phyloP scores from a whole-genome alignment of 2,329 filamentous ascomycete species.

The Fusarium tuaranense region DNA sequence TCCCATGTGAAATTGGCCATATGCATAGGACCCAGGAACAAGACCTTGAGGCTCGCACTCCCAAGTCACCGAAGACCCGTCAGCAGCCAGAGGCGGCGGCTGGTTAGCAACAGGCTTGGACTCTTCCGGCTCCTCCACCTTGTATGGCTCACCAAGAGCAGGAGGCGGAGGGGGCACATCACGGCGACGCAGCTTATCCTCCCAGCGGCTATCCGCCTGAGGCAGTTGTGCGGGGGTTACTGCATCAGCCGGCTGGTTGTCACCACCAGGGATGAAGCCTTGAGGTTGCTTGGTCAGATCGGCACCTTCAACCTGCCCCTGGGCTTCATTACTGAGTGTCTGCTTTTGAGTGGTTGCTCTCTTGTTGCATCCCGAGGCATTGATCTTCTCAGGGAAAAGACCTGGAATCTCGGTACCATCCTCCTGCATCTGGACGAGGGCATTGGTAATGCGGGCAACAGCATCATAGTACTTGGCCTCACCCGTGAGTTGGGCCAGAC shows the following conservation, averaged over 20 bases:
- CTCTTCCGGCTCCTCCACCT: not conserved
- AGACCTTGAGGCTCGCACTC: slow-evolving; percentile 73
- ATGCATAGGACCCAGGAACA: slow-evolving; percentile 56
- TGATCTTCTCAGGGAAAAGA: slow-evolving; percentile 82
- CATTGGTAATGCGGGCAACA: slow-evolving; percentile 85
- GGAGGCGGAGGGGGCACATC: slow-evolving; percentile 4
- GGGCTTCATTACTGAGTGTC: slow-evolving; percentile 50
- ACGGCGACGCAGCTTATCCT: slow-evolving; percentile 34
- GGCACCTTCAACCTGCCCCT: slow-evolving; percentile 51
- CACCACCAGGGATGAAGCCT: slow-evolving; percentile 37
- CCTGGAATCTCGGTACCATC: slow-evolving; percentile 77
- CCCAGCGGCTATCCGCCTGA: slow-evolving; percentile 33
- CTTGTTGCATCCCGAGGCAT: slow-evolving; percentile 82
- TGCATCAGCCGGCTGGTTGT: slow-evolving; percentile 1
- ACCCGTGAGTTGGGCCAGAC: slow-evolving; percentile 86
- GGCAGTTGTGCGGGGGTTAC: slow-evolving; percentile 21
- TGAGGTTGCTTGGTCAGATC: slow-evolving; percentile 44
- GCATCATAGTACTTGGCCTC: slow-evolving; percentile 90
- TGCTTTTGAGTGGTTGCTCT: slow-evolving; percentile 53
- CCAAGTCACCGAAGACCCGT: slow-evolving; percentile 51
- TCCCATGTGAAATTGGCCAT: slow-evolving; percentile 69
- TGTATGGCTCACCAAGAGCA: slow-evolving; percentile 2
- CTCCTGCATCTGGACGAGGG: slow-evolving; percentile 80
- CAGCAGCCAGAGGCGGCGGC: slow-evolving; percentile 49
- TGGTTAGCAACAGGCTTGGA: slow-evolving; percentile 10